These are phyloP conservation scores for Plantago ovata DNA, from an alignment of 257 asterid species.

Conservation along the genomic window DNA sequence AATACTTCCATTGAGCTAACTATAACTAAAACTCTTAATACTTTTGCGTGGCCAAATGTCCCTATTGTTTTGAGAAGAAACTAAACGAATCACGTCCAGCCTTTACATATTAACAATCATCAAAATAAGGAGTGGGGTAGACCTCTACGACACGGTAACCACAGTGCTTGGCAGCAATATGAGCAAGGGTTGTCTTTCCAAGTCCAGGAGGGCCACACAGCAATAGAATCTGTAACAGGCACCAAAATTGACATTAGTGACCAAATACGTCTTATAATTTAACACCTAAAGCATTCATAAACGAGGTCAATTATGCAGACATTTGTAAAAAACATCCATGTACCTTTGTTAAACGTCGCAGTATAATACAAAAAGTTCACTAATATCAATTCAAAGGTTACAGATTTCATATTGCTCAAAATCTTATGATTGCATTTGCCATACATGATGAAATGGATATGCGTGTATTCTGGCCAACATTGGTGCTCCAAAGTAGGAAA, in stretches of 20 bases:
- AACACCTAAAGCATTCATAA: conserved; percentile 8
- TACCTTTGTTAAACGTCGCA: conserved; percentile 3
- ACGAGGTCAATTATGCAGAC: conserved; percentile 8
- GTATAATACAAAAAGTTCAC: conserved; percentile 6
- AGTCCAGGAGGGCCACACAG: conserved; percentile 99
- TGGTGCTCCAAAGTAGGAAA: too few relatives aligned
- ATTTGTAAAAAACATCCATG: conserved; percentile 10
- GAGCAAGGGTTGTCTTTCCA: conserved; percentile 99
- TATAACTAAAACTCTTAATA: too few relatives aligned
- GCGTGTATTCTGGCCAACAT: too few relatives aligned
- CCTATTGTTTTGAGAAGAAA: conserved; percentile 10
- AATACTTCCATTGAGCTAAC: too few relatives aligned
- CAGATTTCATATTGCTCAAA: too few relatives aligned
- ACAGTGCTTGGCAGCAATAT: conserved; percentile 96
- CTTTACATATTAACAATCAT: conserved; percentile 14
- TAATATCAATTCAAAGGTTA: background rate
- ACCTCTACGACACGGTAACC: conserved; percentile 99
- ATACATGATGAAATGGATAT: too few relatives aligned
- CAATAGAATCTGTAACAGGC: conserved; percentile 66
- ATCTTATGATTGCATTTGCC: too few relatives aligned
- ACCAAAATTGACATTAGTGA: conserved; percentile 19
- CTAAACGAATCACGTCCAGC: conserved; percentile 11
- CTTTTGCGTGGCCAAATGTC: too few relatives aligned
- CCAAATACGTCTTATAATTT: conserved; percentile 2
- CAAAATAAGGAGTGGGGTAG: conserved; percentile 10